phyloP scores from a whole-genome alignment of 2,329 filamentous ascomycete genomes.

The Exophiala sp. region DNA sequence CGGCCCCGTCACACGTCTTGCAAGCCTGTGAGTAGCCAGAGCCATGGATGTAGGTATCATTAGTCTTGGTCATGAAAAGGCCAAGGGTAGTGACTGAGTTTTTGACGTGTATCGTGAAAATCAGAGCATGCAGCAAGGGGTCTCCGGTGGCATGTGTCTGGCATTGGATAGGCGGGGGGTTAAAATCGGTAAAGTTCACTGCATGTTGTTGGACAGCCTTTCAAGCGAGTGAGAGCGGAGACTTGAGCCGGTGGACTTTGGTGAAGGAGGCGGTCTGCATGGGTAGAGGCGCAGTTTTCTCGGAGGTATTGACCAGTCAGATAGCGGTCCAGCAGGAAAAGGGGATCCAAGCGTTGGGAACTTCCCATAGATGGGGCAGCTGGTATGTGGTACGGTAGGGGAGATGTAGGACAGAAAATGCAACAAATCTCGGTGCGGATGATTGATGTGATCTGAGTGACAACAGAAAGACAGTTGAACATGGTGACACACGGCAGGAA shows the following conservation, averaged over 20 bases:
- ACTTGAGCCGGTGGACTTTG: neutral
- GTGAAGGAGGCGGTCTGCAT: conserved; percentile 16
- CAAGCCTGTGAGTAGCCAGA: neutral
- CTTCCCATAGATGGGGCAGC: neutral
- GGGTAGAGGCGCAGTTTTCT: neutral
- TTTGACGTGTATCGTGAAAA: conserved; percentile 1
- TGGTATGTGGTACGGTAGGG: conserved; percentile 2
- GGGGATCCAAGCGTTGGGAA: neutral
- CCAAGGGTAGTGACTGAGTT: neutral
- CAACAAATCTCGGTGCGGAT: conserved; percentile 22
- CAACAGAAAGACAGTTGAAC: neutral
- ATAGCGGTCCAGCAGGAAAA: neutral
- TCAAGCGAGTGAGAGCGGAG: neutral
- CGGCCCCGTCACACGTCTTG: too few relatives aligned
- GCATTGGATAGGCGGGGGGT: conserved; percentile 1
- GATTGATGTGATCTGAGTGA: conserved; percentile 12
- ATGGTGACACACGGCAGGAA: neutral
- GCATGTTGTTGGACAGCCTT: conserved; percentile 1
- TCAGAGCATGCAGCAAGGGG: neutral
- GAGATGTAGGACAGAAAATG: conserved; percentile 10
- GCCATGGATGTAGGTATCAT: neutral
- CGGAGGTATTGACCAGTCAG: conserved; percentile 18
- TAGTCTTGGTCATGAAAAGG: neutral
- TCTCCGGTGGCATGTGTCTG: neutral
- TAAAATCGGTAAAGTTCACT: conserved; percentile 4